Evolutionary conservation across 768 basidiomycete genomes (phyloP), one percentile per base, ranked within the genome.

Genomic region (Postia placenta): DNA sequence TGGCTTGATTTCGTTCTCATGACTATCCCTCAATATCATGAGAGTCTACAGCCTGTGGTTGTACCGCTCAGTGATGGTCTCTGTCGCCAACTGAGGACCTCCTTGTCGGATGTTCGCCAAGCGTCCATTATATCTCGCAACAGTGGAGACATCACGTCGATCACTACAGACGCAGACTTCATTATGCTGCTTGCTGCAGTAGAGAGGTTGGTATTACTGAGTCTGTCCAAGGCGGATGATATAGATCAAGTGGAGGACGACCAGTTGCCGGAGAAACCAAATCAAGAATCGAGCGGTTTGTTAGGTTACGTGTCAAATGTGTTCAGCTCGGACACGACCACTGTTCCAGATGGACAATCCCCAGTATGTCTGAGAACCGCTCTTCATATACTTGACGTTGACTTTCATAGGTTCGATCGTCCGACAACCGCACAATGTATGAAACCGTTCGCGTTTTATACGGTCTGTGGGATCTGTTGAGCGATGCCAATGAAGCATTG

Each of bases 1-100:
- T 98, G 95, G 95, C 74, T 98, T 23, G 95, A 98, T 63, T 98
- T 99, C 63, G 75, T 97, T 51, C 76, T 95, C 47, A 89, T 90
- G 83, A 89, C 92, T 1, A 69, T 94, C 15, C 84, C 91, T 3
- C 89, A 92, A 56, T 89, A 92, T 60, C 85, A 87, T 50, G 82
- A 83, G 17, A 71, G 79, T 2, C 69, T 90, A 1, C 80, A 84
- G 45, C 70, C 75, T 9, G 74, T 84, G 28, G 72, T 95, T 20
- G 69, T 78, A 2, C 85, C 92, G 2, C 72, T 98, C 24, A 83
- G 78, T 52, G 91, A 91, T 51, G 87, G 88, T 57, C 62, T 95
- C 51, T 86, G 87, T 59, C 72, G 75, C 35, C 90, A 92, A 53
- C 65, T 94, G 22, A 73, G 75, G 14, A 59, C 63, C 5, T 71